Percentiles rank a stretch among this genome's conserved stretches.
Conservation (phyloP, 1,284 basidiomycete species). For the Xerocomus nothofagi region DNA sequence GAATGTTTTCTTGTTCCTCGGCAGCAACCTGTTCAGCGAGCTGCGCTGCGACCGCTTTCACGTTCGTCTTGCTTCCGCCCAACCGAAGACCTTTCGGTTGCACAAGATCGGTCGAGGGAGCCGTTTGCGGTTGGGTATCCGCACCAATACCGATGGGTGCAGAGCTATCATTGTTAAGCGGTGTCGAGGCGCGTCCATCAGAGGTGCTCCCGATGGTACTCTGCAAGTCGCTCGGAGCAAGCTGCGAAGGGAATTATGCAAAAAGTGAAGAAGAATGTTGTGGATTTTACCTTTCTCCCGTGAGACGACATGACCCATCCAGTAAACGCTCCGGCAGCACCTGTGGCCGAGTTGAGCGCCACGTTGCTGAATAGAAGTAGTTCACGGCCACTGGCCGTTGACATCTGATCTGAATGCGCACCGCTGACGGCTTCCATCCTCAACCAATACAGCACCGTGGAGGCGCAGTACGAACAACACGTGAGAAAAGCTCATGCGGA, state of each 20-base stretch:
- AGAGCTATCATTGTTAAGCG: slow-evolving; percentile 21
- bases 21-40: slow-evolving; percentile 59
- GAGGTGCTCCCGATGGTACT: slow-evolving; percentile 51
- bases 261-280: background rate
- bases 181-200: slow-evolving; percentile 42
- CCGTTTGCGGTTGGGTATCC: slow-evolving; percentile 14
- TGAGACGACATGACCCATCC: slow-evolving; percentile 93
- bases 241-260: slow-evolving; percentile 37
- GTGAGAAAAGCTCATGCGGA: slow-evolving; percentile 44
- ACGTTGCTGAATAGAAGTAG: slow-evolving; percentile 24
- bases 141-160: slow-evolving; percentile 13
- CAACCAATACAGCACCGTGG: slow-evolving; percentile 23
- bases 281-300: slow-evolving; percentile 61
- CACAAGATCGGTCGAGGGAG: slow-evolving; percentile 13
- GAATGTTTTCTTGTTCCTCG: slow-evolving; percentile 46
- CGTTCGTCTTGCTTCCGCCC: slow-evolving; percentile 51
- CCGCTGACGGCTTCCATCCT: slow-evolving; percentile 38
- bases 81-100: slow-evolving; percentile 68
- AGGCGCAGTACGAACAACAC: slow-evolving; percentile 42
- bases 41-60: slow-evolving; percentile 46
- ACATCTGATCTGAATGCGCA: slow-evolving; percentile 49
- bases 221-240: slow-evolving; percentile 72
- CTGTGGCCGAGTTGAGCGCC: slow-evolving; percentile 73
- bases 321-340: slow-evolving; percentile 86
- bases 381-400: slow-evolving; percentile 64